A percentile compares a stretch with the other conserved stretches of the same genome.
phyloP scores from a whole-genome alignment of 176 grass and related monocot genomes.

The Carex scoparia region DNA sequence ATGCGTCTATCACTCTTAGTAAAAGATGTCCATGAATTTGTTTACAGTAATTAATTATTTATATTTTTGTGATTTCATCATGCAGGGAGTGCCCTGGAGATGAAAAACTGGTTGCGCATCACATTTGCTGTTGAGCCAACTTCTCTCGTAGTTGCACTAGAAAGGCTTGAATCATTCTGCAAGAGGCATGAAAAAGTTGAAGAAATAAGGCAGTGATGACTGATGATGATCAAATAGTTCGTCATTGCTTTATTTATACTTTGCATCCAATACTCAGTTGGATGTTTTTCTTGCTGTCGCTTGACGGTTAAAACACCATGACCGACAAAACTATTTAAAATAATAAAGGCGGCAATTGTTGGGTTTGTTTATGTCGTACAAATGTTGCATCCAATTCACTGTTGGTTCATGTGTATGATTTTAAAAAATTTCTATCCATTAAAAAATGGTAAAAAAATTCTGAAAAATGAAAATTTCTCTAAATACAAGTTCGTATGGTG shows the following conservation, averaged over 20 bases:
- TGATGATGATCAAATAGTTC: not conserved
- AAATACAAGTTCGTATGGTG: no score
- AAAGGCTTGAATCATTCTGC: conserved; percentile 21
- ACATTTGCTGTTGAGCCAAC: conserved; percentile 15
- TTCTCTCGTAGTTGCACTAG: conserved; percentile 14
- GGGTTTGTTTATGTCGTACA: not conserved
- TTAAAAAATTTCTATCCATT: no score
- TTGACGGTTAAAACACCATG: not conserved
- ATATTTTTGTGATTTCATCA: not conserved
- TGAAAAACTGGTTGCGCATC: conserved; percentile 31
- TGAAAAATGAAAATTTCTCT: no score
- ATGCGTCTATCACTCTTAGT: not conserved
- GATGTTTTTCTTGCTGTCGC: not conserved
- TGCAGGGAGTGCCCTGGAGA: conserved; percentile 20
- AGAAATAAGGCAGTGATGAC: not conserved
- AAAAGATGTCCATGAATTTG: not conserved
- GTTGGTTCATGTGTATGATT: not conserved
- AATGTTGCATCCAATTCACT: not conserved
- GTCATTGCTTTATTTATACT: not conserved
- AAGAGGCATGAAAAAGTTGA: conserved; percentile 8
- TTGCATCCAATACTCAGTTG: not conserved
- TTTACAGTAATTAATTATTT: not conserved
- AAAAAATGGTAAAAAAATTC: no score
- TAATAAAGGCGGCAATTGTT: not conserved
- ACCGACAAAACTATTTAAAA: not conserved